A percentile compares a stretch with the other conserved stretches of the same genome.
phyloP scores from a whole-genome alignment of 257 asterid species.

The Schizonepeta tenuifolia region DNA sequence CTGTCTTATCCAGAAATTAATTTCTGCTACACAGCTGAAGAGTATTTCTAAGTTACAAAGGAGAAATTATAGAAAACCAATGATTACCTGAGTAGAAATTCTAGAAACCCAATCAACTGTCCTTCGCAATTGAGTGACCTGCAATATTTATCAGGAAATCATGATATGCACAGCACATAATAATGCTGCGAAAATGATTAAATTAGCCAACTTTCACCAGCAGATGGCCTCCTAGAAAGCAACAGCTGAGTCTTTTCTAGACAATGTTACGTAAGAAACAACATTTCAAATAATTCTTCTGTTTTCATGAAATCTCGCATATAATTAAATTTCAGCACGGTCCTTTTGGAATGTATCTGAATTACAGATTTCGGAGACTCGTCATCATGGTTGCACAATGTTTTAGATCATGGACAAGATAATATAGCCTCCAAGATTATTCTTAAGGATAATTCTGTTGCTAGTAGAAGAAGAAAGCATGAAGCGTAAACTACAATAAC shows the following conservation, averaged over 20 bases:
- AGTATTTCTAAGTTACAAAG: not conserved
- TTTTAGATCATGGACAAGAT: not conserved
- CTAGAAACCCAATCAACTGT: conserved; percentile 61
- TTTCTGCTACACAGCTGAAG: conserved; percentile 12
- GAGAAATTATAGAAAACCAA: conserved; percentile 28
- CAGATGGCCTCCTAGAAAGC: conserved; percentile 11
- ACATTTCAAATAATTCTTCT: not conserved
- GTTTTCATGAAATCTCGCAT: not conserved
- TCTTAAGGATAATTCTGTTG: not conserved
- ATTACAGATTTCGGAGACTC: not conserved
- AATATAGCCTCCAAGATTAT: conserved; percentile 5
- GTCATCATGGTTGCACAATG: not conserved
- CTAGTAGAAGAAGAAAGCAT: not conserved
- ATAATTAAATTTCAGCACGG: conserved; percentile 3
- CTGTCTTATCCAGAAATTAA: not conserved
- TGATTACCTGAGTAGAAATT: conserved; percentile 57
- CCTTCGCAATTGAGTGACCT: conserved; percentile 72
- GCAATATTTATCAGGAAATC: conserved; percentile 32
- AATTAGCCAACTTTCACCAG: conserved; percentile 2
- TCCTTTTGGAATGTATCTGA: not conserved
- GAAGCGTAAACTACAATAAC: not conserved
- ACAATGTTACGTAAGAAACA: not conserved
- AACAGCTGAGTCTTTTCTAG: conserved; percentile 2
- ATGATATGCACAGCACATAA: not conserved
- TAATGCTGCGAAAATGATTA: not conserved